phyloP scores from a whole-genome alignment of 1,139 yeast genomes.

The Suhomyces kunorum region DNA sequence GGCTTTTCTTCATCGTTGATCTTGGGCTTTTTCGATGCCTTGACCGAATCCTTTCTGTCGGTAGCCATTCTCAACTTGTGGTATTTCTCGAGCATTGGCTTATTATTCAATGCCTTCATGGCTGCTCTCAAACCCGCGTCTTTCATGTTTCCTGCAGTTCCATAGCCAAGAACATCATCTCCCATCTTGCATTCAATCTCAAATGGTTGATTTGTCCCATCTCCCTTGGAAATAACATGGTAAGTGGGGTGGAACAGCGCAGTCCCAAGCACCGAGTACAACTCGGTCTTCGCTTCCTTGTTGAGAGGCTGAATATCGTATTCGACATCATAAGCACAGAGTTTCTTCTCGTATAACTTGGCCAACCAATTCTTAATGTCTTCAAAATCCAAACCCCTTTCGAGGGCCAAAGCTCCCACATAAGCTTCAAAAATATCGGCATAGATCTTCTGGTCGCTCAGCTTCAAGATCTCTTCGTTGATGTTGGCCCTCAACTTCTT shows the following conservation, averaged over 20 bases:
- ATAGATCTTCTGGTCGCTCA: conserved; percentile 59
- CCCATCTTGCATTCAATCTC: conserved; percentile 69
- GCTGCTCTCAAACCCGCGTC: conserved; percentile 77
- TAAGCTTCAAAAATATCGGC: conserved; percentile 92
- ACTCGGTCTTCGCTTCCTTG: conserved; percentile 69
- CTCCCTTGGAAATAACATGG: conserved; percentile 28
- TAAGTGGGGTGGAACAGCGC: conserved; percentile 71
- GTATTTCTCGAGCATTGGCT: conserved; percentile 61
- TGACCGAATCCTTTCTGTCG: conserved; percentile 54
- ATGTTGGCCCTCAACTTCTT: conserved; percentile 53
- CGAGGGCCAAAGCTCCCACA: conserved; percentile 78
- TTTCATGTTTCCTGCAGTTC: conserved; percentile 59
- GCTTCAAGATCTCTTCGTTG: conserved; percentile 45
- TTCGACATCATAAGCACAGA: conserved; percentile 30
- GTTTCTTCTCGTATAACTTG: conserved; percentile 43
- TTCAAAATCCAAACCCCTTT: conserved; percentile 47
- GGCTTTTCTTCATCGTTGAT: conserved; percentile 9
- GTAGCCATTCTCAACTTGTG: conserved; percentile 58
- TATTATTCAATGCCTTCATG: conserved; percentile 63
- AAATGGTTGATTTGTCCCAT: conserved; percentile 50
- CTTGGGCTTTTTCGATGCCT: conserved; percentile 14
- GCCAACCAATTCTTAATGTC: conserved; percentile 63
- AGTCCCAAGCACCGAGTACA: conserved; percentile 79
- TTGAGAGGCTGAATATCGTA: conserved; percentile 36
- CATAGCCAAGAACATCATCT: conserved; percentile 55